Percentiles rank a stretch among this genome's conserved stretches.
phyloP scores from a whole-genome alignment of 2,329 filamentous ascomycete genomes.

The Nemania diffusa region DNA sequence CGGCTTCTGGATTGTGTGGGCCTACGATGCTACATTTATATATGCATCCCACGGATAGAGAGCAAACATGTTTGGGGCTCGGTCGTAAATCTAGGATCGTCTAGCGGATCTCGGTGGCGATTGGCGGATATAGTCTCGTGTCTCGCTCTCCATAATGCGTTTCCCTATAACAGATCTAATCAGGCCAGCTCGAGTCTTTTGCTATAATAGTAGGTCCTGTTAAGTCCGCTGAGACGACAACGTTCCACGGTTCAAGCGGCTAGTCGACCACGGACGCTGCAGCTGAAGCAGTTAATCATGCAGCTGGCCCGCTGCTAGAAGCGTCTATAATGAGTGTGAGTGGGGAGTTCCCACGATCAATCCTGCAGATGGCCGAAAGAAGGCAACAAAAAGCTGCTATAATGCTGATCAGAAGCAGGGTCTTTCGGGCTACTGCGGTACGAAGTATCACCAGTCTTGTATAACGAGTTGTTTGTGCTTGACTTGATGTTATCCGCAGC shows the following conservation, averaged over 20 bases:
- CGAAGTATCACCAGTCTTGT: neutral
- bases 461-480: conserved; percentile 6
- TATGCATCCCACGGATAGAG: conserved; percentile 19
- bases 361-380: conserved; percentile 35
- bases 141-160: neutral
- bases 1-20: conserved; percentile 18
- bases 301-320: conserved; percentile 23
- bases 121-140: neutral
- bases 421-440: conserved; percentile 19
- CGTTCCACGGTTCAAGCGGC: conserved; percentile 26
- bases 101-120: conserved; percentile 2
- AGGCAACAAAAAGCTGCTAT: conserved; percentile 24
- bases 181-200: conserved; percentile 1
- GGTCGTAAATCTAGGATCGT: conserved; percentile 10
- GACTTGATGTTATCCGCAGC: neutral
- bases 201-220: conserved; percentile 1
- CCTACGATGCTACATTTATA: conserved; percentile 19
- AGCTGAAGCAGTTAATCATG: conserved; percentile 16
- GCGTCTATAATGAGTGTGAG: conserved; percentile 29
- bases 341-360: conserved; percentile 30
- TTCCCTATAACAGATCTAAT: neutral
- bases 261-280: conserved; percentile 17
- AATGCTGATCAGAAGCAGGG: conserved; percentile 33
- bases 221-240: conserved; percentile 5
- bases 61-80: conserved; percentile 24